Percentiles rank a stretch among this genome's conserved stretches.
These are phyloP conservation scores for Rosa persica DNA, from an alignment of 306 rosid genomes.

Conservation along the genomic window DNA sequence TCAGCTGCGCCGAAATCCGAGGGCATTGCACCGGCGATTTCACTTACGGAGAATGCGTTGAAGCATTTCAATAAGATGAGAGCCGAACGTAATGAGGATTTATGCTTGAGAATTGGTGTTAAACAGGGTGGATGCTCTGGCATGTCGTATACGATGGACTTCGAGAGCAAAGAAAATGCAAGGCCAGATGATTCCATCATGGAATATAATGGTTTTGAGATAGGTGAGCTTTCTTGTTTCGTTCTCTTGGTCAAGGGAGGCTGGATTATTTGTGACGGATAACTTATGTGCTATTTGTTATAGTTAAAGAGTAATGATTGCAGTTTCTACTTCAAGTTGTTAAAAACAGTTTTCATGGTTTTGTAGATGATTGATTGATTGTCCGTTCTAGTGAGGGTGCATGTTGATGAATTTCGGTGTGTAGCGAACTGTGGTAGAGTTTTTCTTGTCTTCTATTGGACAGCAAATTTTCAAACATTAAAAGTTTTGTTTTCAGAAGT, in stretches of 20 bases:
- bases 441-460: background rate
- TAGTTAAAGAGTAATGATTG: background rate
- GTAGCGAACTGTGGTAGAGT: background rate
- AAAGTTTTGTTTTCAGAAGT: background rate
- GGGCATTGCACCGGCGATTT: slow-evolving; percentile 47
- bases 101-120: slow-evolving; percentile 93
- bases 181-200: slow-evolving; percentile 85
- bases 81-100: slow-evolving; percentile 63
- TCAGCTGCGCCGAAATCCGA: slow-evolving; percentile 49
- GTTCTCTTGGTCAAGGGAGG: background rate
- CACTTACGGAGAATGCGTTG: slow-evolving; percentile 68
- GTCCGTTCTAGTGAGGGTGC: slow-evolving; percentile 1
- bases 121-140: slow-evolving; percentile 99
- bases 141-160: slow-evolving; percentile 94
- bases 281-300: background rate
- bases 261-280: background rate
- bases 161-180: slow-evolving; percentile 65
- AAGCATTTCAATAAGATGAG: slow-evolving; percentile 93
- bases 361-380: slow-evolving; percentile 6
- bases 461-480: background rate
- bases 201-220: slow-evolving; percentile 72
- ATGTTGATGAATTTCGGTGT: background rate
- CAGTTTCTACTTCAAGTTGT: background rate
- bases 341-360: background rate
- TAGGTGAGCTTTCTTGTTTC: slow-evolving; percentile 49